Conservation (phyloP, 2,329 filamentous ascomycete genomes). For the Phaeosphaeria sp. region DNA sequence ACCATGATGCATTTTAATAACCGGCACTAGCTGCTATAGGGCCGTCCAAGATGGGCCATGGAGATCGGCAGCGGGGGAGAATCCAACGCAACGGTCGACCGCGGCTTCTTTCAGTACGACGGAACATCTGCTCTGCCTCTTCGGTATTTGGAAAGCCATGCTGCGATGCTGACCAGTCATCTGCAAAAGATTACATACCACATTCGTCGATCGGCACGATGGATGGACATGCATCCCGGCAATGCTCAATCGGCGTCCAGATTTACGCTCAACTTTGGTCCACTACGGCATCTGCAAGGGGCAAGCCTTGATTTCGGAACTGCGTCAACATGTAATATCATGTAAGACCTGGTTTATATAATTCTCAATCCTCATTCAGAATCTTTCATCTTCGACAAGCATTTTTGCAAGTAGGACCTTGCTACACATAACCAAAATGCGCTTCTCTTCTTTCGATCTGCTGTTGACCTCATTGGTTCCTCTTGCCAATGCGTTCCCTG, state of each 20-base stretch:
- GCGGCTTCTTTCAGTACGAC: constrained; percentile 1
- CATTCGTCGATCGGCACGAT: neutral
- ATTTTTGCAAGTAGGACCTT: neutral
- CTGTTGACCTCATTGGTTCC: constrained; percentile 16
- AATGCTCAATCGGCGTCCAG: neutral
- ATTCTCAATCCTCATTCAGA: neutral
- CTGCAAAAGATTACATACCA: neutral
- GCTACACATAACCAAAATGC: constrained; percentile 15
- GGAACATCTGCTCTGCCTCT: neutral
- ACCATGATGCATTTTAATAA: neutral
- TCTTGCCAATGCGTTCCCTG: constrained; percentile 25
- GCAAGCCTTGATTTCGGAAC: neutral
- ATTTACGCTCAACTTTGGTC: neutral
- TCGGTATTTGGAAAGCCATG: neutral
- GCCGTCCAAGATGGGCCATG: neutral
- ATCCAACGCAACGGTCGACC: constrained; percentile 4
- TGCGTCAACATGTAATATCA: neutral
- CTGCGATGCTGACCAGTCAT: neutral
- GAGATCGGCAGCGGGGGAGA: constrained; percentile 12
- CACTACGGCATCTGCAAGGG: neutral
- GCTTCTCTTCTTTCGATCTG: constrained; percentile 15
- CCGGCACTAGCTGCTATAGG: constrained; percentile 5
- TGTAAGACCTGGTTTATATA: constrained; percentile 2
- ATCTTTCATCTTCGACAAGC: neutral
- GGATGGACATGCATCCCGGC: neutral